phyloP scores from a whole-genome alignment of 306 rosid genomes.

The Castanea mollissima region DNA sequence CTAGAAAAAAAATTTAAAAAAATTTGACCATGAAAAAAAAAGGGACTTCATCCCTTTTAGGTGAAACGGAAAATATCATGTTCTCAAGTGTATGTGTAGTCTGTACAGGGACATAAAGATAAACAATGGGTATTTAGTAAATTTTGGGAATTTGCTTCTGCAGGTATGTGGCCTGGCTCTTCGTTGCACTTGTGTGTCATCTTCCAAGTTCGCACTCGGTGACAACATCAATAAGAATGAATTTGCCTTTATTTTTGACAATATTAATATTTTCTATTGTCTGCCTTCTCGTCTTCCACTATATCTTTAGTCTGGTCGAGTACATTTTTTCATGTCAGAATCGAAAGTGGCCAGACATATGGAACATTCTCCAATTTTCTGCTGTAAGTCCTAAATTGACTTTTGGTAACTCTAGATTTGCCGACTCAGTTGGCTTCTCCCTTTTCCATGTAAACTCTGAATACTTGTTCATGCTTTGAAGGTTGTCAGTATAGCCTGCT shows the following conservation, averaged over 20 bases:
- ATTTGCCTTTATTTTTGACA: constrained; percentile 71
- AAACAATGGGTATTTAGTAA: too few relatives aligned
- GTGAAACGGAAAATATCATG: too few relatives aligned
- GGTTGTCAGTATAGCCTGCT: constrained; percentile 97
- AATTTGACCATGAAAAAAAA: too few relatives aligned
- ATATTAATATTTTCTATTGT: constrained; percentile 75
- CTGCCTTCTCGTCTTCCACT: constrained; percentile 76
- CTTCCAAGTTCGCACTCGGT: constrained; percentile 87
- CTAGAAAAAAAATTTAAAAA: too few relatives aligned
- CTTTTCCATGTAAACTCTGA: not conserved
- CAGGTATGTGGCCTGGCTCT: constrained; percentile 87
- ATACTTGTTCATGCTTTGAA: constrained; percentile 34
- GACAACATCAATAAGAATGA: constrained; percentile 92
- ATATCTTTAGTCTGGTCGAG: constrained; percentile 72
- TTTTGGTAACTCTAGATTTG: not conserved
- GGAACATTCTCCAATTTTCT: constrained; percentile 82
- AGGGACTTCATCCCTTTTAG: too few relatives aligned
- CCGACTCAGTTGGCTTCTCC: not conserved
- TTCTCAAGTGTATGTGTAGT: too few relatives aligned
- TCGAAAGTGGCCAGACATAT: constrained; percentile 75
- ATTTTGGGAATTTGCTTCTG: constrained; percentile 7
- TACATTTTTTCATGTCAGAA: constrained; percentile 84
- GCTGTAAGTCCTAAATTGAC: constrained; percentile 52
- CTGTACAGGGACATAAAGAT: too few relatives aligned
- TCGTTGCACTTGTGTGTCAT: constrained; percentile 89